Conservation (phyloP, 768 basidiomycete species). For the Tephrocybe sp. region DNA sequence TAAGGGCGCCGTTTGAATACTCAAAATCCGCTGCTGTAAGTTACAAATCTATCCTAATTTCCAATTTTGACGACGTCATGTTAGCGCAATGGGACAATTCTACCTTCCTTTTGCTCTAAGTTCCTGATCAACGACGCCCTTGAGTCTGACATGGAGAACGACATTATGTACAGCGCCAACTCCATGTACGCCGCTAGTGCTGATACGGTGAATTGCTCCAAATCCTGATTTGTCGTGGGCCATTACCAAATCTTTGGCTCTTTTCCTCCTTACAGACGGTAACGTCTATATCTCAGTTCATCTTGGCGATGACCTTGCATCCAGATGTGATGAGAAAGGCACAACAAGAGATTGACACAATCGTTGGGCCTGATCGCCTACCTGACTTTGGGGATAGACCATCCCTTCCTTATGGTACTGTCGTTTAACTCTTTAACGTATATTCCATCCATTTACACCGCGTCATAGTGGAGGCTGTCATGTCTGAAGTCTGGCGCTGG, state of each 20-base stretch:
- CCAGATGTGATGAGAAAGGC: constrained; percentile 15
- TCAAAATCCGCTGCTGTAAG: constrained; percentile 9
- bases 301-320: constrained; percentile 8
- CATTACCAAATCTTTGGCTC: too few species aligned
- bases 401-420: constrained; percentile 20
- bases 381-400: constrained; percentile 24
- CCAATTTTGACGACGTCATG: background rate
- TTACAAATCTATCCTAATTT: background rate
- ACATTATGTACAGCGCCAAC: constrained; percentile 10
- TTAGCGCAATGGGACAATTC: constrained; percentile 1
- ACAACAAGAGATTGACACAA: constrained; percentile 24
- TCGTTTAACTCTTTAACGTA: constrained; percentile 18
- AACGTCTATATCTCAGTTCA: constrained; percentile 1
- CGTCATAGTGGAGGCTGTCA: constrained; percentile 2
- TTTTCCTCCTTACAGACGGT: background rate
- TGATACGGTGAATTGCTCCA: constrained; percentile 13
- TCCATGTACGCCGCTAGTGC: constrained; percentile 20
- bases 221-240: background rate
- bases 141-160: constrained; percentile 18
- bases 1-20: constrained; percentile 10
- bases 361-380: constrained; percentile 23
- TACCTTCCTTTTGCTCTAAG: constrained; percentile 5
- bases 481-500: constrained; percentile 11
- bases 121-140: background rate
- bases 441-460: constrained; percentile 7